Evolutionary conservation across 352 stramenopile species (phyloP), one percentile per base, ranked within the genome.

Genomic region (Pythium chondricola): DNA sequence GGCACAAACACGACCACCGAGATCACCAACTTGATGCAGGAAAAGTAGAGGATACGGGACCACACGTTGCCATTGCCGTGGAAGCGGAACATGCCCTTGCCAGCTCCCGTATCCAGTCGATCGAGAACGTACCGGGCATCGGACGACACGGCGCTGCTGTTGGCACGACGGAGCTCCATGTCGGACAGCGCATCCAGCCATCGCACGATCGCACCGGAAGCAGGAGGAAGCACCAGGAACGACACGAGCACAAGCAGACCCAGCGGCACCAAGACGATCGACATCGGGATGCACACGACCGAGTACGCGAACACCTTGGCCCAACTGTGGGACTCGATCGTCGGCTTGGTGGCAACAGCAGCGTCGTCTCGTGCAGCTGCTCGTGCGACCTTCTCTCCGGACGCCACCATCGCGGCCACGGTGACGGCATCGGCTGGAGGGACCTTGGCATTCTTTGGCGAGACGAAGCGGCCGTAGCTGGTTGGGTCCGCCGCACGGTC

Each of bases 1-100:
- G 72, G 73, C 0, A 88, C 59, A 24, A 87, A 41, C 29, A 72
- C 69, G 3, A 78, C 59, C 16, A 88, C 51, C 7, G 77, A 84
- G 21, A 91, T 46, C 27, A 87, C 40, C 11, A 90, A 53, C 49
- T 89, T 90, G 2, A 65, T 61, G 9, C 71, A 63, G 37, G 50
- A 67, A 24, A 90, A 88, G 56, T 90, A 90, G 18, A 73, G 65
- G 48, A 90, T 77, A 10, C 79, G 74, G 25, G 68, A 57, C 76
- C 76, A 91, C 8, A 88, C 74, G 9, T 64, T 58, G 11, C 70
- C 62, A 21, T 72, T 66, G 30, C 52, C 48, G 58, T 88, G 74
- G 58, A 84, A 88, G 13, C 63, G 68, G 40, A 85, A 77, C 47
- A 86, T 42, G 1, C 67, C 59, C 39, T 56, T 24, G 22, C 36